A percentile compares a stretch with the other conserved stretches of the same genome.
Evolutionary conservation across 163 green algal genomes (phyloP).

Genomic region (Scenedesmus sp.): DNA sequence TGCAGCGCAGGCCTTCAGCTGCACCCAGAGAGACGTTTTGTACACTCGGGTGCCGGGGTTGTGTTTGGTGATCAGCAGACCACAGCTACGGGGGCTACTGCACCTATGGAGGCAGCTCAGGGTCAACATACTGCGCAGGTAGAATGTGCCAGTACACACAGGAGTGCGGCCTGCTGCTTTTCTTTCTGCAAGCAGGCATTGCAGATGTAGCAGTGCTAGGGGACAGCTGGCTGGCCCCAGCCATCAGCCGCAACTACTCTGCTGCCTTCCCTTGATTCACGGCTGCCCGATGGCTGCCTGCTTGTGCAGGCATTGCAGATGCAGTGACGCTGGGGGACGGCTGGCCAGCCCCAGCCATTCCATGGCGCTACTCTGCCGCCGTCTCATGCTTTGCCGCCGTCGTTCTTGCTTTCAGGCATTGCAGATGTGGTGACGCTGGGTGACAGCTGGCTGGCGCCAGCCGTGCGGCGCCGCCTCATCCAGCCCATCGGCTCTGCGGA

Average conservation of each 20-base stretch:
- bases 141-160: no score
- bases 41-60: no score
- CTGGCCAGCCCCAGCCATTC: slow-evolving; percentile 80
- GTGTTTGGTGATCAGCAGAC: no score
- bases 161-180: not conserved
- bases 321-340: slow-evolving; percentile 82
- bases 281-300: not conserved
- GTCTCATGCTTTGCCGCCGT: slow-evolving; percentile 49
- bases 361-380: slow-evolving; percentile 57
- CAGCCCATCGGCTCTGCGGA: slow-evolving; percentile 79
- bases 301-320: slow-evolving; percentile 68
- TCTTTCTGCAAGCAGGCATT: slow-evolving; percentile 11
- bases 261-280: no score
- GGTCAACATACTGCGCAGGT: no score
- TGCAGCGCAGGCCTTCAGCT: no score
- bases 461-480: slow-evolving; percentile 75
- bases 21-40: no score
- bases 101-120: no score
- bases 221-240: slow-evolving; percentile 83
- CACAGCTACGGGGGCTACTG: no score
- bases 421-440: slow-evolving; percentile 86
- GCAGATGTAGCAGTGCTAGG: slow-evolving; percentile 85
- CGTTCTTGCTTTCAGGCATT: slow-evolving; percentile 20
- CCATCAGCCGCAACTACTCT: no score
- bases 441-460: slow-evolving; percentile 81